A percentile compares a stretch with the other conserved stretches of the same genome.
Evolutionary conservation across 2,329 filamentous ascomycete species (phyloP).

Genomic region (Dactylonectria macrodidyma): DNA sequence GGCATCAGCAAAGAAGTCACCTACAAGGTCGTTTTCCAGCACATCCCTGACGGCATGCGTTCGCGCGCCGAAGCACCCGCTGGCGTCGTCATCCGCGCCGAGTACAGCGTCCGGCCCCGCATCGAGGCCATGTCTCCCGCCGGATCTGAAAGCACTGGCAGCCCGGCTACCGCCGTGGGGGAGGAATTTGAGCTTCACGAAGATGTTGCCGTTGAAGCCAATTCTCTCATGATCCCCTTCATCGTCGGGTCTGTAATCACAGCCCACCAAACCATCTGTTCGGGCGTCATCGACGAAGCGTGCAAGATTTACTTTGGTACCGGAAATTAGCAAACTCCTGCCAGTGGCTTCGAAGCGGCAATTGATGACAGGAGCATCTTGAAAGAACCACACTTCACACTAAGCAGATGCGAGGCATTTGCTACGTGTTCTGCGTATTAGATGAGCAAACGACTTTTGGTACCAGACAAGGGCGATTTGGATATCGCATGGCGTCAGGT

Average conservation of each 20-base stretch:
- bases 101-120: conserved; percentile 50
- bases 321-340: neutral
- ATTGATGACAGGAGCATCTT: neutral
- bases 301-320: conserved; percentile 45
- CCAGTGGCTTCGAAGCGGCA: neutral
- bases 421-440: neutral
- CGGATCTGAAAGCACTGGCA: conserved; percentile 47
- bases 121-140: conserved; percentile 42
- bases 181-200: conserved; percentile 54
- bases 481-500: conserved; percentile 36
- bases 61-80: conserved; percentile 59
- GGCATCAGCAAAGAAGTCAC: conserved; percentile 58
- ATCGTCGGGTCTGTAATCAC: conserved; percentile 49
- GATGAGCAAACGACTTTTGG: neutral
- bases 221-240: conserved; percentile 55
- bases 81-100: conserved; percentile 60
- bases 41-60: conserved; percentile 57
- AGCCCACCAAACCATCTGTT: conserved; percentile 50
- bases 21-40: conserved; percentile 62
- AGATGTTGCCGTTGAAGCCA: conserved; percentile 51
- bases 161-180: conserved; percentile 43
- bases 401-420: neutral
- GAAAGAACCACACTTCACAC: neutral
- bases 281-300: conserved; percentile 51
- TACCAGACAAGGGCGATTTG: conserved; percentile 3